Evolutionary conservation across 345 rosid species (phyloP).

Genomic region (Euphorbia peplus): DNA sequence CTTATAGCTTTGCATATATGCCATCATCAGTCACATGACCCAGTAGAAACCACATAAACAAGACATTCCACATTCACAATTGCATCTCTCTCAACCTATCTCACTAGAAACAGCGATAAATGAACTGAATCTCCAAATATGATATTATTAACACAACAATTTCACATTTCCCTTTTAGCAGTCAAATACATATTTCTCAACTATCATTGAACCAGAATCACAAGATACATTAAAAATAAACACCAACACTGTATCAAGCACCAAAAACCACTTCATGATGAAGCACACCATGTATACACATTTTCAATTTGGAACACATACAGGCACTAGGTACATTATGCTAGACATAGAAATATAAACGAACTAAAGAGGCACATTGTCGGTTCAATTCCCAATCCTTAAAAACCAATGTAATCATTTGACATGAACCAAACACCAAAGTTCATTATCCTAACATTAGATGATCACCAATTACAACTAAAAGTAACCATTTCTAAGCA

Average conservation of each 20-base stretch:
- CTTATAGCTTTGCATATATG: background rate
- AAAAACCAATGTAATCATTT: background rate
- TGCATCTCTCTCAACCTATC: background rate
- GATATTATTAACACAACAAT: background rate
- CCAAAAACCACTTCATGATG: too few species aligned
- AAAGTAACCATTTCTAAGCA: background rate
- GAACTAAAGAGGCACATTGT: background rate
- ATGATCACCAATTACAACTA: background rate
- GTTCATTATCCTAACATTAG: background rate
- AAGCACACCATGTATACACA: too few species aligned
- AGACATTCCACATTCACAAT: background rate
- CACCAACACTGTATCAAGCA: background rate
- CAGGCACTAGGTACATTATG: background rate
- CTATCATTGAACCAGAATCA: background rate
- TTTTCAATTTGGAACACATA: too few species aligned
- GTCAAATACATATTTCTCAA: slow-evolving; percentile 14
- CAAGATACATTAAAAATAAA: background rate
- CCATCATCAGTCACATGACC: background rate
- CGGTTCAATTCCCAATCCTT: background rate
- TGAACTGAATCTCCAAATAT: background rate
- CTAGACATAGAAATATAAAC: background rate
- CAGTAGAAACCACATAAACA: slow-evolving; percentile 5
- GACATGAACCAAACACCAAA: background rate
- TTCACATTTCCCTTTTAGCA: slow-evolving; percentile 4
- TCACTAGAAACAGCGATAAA: background rate